A percentile compares a stretch with the other conserved stretches of the same genome.
These are phyloP conservation scores for Ceratocystis albifundus DNA, from an alignment of 2,329 filamentous ascomycete genomes.

Conservation along the genomic window DNA sequence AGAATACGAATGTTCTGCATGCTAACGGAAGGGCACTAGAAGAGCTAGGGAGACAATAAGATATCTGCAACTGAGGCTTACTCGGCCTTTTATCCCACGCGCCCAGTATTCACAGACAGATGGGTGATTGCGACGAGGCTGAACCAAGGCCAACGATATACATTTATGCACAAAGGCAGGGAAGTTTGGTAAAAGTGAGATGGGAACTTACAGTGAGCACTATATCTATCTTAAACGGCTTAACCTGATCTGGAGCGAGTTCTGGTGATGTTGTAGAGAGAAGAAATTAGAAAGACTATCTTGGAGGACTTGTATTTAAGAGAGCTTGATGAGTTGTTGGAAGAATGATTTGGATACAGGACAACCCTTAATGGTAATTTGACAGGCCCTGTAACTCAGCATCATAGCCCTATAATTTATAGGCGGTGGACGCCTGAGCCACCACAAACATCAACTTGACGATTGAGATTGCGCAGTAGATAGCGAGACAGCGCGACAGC, in stretches of 20 bases:
- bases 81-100: neutral
- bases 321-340: neutral
- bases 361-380: slow-evolving; percentile 7
- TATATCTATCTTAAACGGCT: neutral
- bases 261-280: neutral
- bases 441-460: neutral
- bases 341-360: neutral
- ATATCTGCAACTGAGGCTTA: neutral
- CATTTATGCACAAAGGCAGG: neutral
- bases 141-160: neutral
- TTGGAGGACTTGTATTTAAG: neutral
- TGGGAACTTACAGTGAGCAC: slow-evolving; percentile 14
- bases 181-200: neutral
- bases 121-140: slow-evolving; percentile 22
- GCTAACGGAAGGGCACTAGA: no score
- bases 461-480: no score
- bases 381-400: neutral
- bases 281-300: neutral
- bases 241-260: neutral
- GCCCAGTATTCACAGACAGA: neutral
- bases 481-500: no score
- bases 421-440: neutral
- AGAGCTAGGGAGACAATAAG: neutral
- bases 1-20: no score
- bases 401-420: neutral